phyloP scores from a whole-genome alignment of 495 filamentous ascomycete species.

The Lophium mytilinum region DNA sequence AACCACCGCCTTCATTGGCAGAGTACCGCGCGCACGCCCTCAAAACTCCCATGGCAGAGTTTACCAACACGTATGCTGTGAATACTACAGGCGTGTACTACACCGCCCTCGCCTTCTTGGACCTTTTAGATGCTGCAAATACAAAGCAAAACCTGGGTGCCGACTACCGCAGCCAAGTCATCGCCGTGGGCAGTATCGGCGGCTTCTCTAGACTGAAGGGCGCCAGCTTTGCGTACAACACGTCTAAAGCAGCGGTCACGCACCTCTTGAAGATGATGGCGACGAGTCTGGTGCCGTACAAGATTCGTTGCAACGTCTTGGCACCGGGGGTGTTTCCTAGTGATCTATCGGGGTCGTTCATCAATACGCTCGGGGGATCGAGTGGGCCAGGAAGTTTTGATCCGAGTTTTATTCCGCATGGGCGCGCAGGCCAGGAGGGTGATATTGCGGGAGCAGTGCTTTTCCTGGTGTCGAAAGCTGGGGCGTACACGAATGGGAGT shows the following conservation, averaged over 20 bases:
- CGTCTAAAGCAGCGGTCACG: slow-evolving; percentile 55
- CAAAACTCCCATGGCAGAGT: slow-evolving; percentile 47
- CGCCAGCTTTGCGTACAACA: slow-evolving; percentile 53
- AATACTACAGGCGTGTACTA: slow-evolving; percentile 56
- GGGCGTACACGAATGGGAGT: slow-evolving; percentile 33
- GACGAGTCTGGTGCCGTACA: slow-evolving; percentile 45
- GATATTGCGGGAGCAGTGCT: slow-evolving; percentile 35
- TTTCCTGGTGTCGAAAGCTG: slow-evolving; percentile 30
- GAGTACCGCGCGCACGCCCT: slow-evolving; percentile 47
- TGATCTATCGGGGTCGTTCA: slow-evolving; percentile 25
- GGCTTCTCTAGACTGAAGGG: slow-evolving; percentile 49
- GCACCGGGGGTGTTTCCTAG: slow-evolving; percentile 47
- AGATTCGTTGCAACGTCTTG: slow-evolving; percentile 58
- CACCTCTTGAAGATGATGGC: slow-evolving; percentile 58
- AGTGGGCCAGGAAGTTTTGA: slow-evolving; percentile 16
- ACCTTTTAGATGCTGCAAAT: slow-evolving; percentile 56
- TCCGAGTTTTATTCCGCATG: slow-evolving; percentile 26
- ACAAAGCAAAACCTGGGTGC: slow-evolving; percentile 38
- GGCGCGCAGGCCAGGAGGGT: slow-evolving; percentile 28
- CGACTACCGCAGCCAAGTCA: slow-evolving; percentile 49
- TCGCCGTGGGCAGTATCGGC: slow-evolving; percentile 56
- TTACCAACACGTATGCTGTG: slow-evolving; percentile 48
- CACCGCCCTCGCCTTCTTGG: slow-evolving; percentile 55
- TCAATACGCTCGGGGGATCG: neutral
- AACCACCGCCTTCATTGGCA: slow-evolving; percentile 38